Percentiles rank a stretch among this genome's conserved stretches.
phyloP scores from a whole-genome alignment of 768 basidiomycete genomes.

The Floccularia luteovirens region DNA sequence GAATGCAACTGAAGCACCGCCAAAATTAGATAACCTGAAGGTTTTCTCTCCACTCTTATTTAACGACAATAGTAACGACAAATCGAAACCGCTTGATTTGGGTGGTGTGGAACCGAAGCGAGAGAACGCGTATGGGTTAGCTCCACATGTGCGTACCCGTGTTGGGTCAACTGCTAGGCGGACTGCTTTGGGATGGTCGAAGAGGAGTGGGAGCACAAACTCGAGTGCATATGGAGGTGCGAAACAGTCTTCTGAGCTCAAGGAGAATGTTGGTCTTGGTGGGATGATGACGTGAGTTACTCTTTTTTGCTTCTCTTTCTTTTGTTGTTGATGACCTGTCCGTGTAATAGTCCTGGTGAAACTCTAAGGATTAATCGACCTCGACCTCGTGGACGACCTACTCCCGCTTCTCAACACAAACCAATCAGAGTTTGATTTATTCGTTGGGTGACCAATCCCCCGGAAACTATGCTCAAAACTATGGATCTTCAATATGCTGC shows the following conservation, averaged over 20 bases:
- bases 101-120: constrained; percentile 31
- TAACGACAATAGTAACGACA: no score
- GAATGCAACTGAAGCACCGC: constrained; percentile 19
- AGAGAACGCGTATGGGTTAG: constrained; percentile 23
- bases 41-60: constrained; percentile 35
- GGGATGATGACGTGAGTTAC: constrained; percentile 49
- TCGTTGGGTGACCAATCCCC: no score
- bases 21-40: constrained; percentile 31
- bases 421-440: constrained; percentile 31
- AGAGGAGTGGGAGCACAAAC: constrained; percentile 50
- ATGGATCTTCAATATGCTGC: no score
- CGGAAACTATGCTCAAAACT: no score
- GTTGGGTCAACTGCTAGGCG: constrained; percentile 50
- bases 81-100: no score
- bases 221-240: no score
- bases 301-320: not conserved
- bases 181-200: constrained; percentile 56
- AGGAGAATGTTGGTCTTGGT: constrained; percentile 41
- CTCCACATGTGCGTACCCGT: constrained; percentile 36
- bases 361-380: constrained; percentile 41
- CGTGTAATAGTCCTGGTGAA: constrained; percentile 32
- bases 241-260: constrained; percentile 43
- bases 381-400: constrained; percentile 40
- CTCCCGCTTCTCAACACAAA: constrained; percentile 29
- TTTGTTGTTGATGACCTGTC: constrained; percentile 1